Evolutionary conservation across 2,329 filamentous ascomycete species (phyloP).

Genomic region (Exserohilum turcica): DNA sequence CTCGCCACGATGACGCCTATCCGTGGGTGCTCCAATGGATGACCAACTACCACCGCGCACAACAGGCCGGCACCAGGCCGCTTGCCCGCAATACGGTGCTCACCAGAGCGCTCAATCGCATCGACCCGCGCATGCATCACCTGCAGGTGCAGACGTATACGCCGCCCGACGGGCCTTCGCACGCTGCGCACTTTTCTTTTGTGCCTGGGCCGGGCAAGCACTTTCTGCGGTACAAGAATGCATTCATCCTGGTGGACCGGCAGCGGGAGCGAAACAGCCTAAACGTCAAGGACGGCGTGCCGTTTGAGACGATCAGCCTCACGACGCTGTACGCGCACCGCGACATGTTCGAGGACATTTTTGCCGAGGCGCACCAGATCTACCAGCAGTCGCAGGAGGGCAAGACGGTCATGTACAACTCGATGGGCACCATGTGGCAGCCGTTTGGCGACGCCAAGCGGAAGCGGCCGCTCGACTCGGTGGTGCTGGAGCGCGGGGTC

Average conservation of each 20-base stretch:
- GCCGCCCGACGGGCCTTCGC: conserved; percentile 68
- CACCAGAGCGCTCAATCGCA: conserved; percentile 60
- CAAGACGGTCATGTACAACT: conserved; percentile 90
- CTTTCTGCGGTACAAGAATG: conserved; percentile 81
- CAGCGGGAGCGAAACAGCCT: conserved; percentile 81
- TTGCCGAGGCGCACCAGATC: conserved; percentile 81
- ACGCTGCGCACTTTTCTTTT: conserved; percentile 80
- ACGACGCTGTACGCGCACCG: conserved; percentile 90
- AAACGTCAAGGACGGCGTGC: conserved; percentile 79
- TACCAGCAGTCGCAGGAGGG: conserved; percentile 83
- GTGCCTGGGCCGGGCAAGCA: conserved; percentile 91
- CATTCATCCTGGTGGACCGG: conserved; percentile 84
- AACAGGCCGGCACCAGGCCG: conserved; percentile 56
- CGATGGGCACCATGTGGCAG: conserved; percentile 82
- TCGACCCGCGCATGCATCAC: conserved; percentile 66
- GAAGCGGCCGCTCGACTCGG: conserved; percentile 86
- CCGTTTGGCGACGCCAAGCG: conserved; percentile 81
- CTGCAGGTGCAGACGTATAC: conserved; percentile 69
- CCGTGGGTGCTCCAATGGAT: conserved; percentile 95
- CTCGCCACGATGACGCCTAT: conserved; percentile 90
- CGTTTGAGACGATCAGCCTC: conserved; percentile 91
- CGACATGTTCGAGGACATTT: conserved; percentile 87
- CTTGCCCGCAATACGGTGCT: conserved; percentile 48
- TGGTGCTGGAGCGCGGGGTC: conserved; percentile 82
- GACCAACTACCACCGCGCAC: conserved; percentile 72